Base-by-base conservation (phyloP, 179 eudicot species). In the Beta corolliflora region DNA sequence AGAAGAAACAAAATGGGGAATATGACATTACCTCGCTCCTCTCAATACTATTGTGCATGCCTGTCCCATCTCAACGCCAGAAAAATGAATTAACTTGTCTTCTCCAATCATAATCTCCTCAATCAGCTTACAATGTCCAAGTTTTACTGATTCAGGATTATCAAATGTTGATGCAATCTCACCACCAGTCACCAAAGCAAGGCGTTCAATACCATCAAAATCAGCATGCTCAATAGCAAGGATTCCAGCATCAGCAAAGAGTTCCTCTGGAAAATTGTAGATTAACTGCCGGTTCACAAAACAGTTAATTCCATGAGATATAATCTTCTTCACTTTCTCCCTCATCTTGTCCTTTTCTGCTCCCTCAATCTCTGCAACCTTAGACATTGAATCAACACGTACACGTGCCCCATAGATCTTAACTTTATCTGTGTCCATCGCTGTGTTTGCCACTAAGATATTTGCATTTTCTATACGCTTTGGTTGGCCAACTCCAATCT, bases 191-290 rank as follows among this genome's bases (percentile, higher is more conserved):
- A 96, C 99, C 50, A 96, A 89, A 59, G 90, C 99, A 79, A 96
- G 84, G 71, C 99, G 96, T 86, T 96, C 98, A 87, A 96, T 96
- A 80, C 99, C 99, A 82, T 94, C 99, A 84, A 96, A 96, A 89
- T 96, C 99, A 80, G 99, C 99, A 87, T 96, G 99, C 90, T 96
- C 98, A 83, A 96, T 96, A 71, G 99, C 99, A 81, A 96, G 97
- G 79, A 96, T 81, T 75, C 99, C 99, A 53, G 99, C 97, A 89
- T 96, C 99, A n/a, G 99, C 99, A 90, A 96, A 96, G 16, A 96
- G 88, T 77, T 96, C 99, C 88, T 96, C 99, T 0, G 99, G 99
- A 83, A 96, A 94, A 86, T 94, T 96, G 91, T 96, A 96, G 78
- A 96, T 96, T 83, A 96, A 77, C 81, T 96, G 99, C 55, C 99